These are phyloP conservation scores for Chlorella variabilis DNA, from an alignment of 163 green algal species.

Conservation along the genomic window DNA sequence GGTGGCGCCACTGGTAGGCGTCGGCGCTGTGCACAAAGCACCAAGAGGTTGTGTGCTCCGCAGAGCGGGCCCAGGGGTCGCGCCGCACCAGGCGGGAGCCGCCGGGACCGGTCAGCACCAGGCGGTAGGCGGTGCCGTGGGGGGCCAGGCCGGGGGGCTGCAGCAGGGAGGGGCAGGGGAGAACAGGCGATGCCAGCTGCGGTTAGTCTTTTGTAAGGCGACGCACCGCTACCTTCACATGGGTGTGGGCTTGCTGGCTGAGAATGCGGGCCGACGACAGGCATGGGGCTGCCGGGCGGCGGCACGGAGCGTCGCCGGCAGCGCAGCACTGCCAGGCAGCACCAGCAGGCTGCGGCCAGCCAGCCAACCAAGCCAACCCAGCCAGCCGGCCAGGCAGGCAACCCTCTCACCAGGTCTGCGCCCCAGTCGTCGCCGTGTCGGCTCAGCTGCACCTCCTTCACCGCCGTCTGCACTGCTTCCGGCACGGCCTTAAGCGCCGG, in stretches of 20 bases:
- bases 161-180: background rate
- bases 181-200: background rate
- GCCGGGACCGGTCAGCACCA: slow-evolving; percentile 1
- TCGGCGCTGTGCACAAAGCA: background rate
- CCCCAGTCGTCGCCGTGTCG: slow-evolving; percentile 2
- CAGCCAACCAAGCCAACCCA: background rate
- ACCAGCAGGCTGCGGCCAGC: too few species aligned
- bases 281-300: too few species aligned
- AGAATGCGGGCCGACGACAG: too few species aligned
- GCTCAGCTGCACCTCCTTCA: background rate
- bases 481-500: too few species aligned
- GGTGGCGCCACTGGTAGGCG: background rate
- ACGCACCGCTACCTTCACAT: too few species aligned
- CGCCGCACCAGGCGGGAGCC: background rate
- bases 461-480: background rate
- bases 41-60: background rate
- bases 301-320: too few species aligned
- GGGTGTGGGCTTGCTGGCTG: too few species aligned
- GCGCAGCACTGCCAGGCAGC: too few species aligned
- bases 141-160: background rate
- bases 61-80: slow-evolving; percentile 6
- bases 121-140: background rate
- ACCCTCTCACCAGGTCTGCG: background rate
- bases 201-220: too few species aligned
- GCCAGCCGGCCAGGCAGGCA: background rate